A percentile compares a stretch with the other conserved stretches of the same genome.
These are phyloP conservation scores for Fusarium xyrophilum DNA, from an alignment of 2,329 filamentous ascomycete genomes.

Conservation along the genomic window DNA sequence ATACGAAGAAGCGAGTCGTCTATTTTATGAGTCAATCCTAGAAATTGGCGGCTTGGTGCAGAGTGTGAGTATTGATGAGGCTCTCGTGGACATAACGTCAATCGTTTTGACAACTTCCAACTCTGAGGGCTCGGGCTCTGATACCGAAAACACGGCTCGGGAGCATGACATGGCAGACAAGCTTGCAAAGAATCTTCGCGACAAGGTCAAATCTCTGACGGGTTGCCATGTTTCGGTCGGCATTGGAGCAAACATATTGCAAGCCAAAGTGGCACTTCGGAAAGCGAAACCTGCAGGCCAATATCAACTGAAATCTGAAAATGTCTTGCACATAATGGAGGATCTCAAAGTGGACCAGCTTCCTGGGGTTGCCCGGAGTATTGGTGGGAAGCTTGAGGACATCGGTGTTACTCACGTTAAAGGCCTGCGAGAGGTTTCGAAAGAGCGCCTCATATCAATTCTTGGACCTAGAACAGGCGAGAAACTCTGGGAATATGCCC, in stretches of 20 bases:
- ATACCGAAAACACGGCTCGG: conserved; percentile 73
- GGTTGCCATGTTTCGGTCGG: conserved; percentile 90
- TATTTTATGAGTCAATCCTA: conserved; percentile 87
- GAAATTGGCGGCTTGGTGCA: conserved; percentile 83
- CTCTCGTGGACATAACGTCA: conserved; percentile 81
- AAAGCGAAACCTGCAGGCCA: conserved; percentile 96
- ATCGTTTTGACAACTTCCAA: conserved; percentile 70
- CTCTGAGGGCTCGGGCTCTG: conserved; percentile 67
- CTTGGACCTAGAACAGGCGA: conserved; percentile 93
- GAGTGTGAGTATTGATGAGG: conserved; percentile 97
- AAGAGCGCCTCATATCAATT: conserved; percentile 73
- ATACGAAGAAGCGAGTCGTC: conserved; percentile 88
- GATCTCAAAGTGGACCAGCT: conserved; percentile 79
- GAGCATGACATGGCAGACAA: conserved; percentile 82
- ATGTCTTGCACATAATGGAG: conserved; percentile 77
- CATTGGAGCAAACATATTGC: conserved; percentile 87
- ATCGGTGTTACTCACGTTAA: conserved; percentile 82
- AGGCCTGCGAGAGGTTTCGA: conserved; percentile 79
- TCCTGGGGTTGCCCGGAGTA: conserved; percentile 91
- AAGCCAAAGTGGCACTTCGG: conserved; percentile 88
- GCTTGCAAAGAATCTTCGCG: conserved; percentile 69
- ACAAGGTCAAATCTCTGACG: conserved; percentile 74
- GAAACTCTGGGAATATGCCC: conserved; percentile 87
- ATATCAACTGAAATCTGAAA: conserved; percentile 83
- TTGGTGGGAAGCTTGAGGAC: conserved; percentile 86